Percentiles rank a stretch among this genome's conserved stretches.
phyloP scores from a whole-genome alignment of 257 asterid species.

The Verbena officinalis region DNA sequence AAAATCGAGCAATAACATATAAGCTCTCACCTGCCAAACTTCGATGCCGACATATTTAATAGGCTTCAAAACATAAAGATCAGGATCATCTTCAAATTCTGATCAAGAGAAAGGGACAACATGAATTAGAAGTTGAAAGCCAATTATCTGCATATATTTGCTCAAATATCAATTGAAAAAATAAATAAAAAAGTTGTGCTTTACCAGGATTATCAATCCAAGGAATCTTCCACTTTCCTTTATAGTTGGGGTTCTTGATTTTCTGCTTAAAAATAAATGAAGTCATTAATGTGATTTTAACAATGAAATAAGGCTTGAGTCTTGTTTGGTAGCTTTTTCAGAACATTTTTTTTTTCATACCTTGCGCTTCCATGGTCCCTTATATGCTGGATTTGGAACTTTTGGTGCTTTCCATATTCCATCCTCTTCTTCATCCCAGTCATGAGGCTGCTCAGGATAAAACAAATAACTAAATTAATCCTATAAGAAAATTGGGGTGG shows the following conservation, averaged over 20 bases:
- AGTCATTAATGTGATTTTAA: conserved; percentile 18
- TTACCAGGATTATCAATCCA: conserved; percentile 96
- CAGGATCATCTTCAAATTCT: conserved; percentile 95
- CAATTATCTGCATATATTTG: neutral
- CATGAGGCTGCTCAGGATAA: conserved; percentile 64
- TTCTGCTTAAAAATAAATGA: conserved; percentile 42
- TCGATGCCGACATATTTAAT: conserved; percentile 84
- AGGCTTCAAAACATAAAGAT: conserved; percentile 82
- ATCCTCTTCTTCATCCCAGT: conserved; percentile 98
- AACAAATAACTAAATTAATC: conserved; percentile 8
- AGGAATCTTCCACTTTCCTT: conserved; percentile 94
- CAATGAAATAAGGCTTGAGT: conserved; percentile 4
- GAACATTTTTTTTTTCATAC: conserved; percentile 31
- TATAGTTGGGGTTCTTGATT: conserved; percentile 89
- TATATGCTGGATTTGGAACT: conserved; percentile 80
- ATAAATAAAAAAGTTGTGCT: neutral
- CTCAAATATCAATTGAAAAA: neutral
- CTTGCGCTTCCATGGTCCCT: conserved; percentile 83
- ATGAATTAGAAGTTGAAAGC: neutral
- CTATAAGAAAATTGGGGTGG: too few species aligned
- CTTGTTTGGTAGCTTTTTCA: conserved; percentile 10
- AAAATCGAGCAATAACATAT: neutral
- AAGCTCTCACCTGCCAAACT: conserved; percentile 78
- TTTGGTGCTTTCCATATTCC: conserved; percentile 83
- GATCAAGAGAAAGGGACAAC: conserved; percentile 8